Evolutionary conservation across 2,329 filamentous ascomycete species (phyloP).

Genomic region (Calonectria hongkongensis): DNA sequence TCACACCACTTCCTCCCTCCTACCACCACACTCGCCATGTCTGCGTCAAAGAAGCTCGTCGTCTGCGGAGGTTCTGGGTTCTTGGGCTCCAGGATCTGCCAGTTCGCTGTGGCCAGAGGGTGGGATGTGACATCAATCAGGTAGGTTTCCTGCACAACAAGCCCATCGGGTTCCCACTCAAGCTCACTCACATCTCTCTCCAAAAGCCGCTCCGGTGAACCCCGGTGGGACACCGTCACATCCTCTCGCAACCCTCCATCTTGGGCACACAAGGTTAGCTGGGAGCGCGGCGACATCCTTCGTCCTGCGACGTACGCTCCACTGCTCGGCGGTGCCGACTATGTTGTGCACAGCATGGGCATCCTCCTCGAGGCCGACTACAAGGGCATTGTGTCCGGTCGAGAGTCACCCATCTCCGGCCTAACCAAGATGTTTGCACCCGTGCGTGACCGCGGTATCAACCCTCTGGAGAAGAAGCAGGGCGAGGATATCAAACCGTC

Average conservation of each 20-base stretch:
- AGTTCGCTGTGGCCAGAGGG: conserved; percentile 87
- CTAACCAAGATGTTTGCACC: conserved; percentile 86
- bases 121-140: conserved; percentile 97
- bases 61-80: conserved; percentile 97
- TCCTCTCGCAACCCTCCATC: conserved; percentile 80
- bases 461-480: conserved; percentile 79
- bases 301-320: conserved; percentile 86
- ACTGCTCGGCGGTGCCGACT: conserved; percentile 85
- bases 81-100: conserved; percentile 91
- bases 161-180: not conserved
- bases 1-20: conserved; percentile 48
- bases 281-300: conserved; percentile 93
- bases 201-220: conserved; percentile 89
- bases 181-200: conserved; percentile 51
- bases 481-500: conserved; percentile 78
- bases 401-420: conserved; percentile 86
- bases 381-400: conserved; percentile 91
- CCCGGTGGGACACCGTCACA: conserved; percentile 88
- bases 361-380: conserved; percentile 98
- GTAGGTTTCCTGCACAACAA: conserved; percentile 66
- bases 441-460: conserved; percentile 77
- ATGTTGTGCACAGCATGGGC: conserved; percentile 95
- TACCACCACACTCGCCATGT: conserved; percentile 63
- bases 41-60: conserved; percentile 84
- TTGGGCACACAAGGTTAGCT: conserved; percentile 89